A percentile compares a stretch with the other conserved stretches of the same genome.
These are phyloP conservation scores for Beta vulgaris DNA, from an alignment of 148 eudicot species.

Conservation along the genomic window DNA sequence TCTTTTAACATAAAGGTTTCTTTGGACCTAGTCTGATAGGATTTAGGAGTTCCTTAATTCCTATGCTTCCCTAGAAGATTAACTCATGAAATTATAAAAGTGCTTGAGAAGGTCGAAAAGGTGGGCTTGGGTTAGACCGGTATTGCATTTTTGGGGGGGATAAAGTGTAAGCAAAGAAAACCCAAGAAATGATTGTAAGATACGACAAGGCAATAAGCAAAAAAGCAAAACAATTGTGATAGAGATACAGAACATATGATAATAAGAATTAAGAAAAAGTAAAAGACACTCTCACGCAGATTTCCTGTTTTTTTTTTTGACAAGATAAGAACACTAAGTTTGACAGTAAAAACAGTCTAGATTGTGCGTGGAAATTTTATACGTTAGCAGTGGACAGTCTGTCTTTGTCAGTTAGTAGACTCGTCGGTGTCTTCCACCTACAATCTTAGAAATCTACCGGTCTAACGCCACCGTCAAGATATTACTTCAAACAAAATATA, in stretches of 20 bases:
- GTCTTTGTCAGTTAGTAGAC: conserved; percentile 38
- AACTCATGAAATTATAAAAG: too few relatives aligned
- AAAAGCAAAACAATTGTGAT: neutral
- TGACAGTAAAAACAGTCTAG: neutral
- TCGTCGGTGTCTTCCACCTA: conserved; percentile 40
- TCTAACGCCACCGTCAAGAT: neutral
- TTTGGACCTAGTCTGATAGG: too few relatives aligned
- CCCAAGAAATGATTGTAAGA: neutral
- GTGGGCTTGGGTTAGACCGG: too few relatives aligned
- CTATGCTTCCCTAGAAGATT: too few relatives aligned
- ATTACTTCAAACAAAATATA: neutral
- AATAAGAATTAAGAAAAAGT: neutral
- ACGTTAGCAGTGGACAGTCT: conserved; percentile 26
- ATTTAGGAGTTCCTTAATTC: too few relatives aligned
- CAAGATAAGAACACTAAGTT: neutral
- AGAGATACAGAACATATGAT: neutral
- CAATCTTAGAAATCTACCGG: neutral
- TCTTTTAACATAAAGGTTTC: too few relatives aligned
- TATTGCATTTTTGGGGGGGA: neutral
- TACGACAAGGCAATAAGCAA: neutral
- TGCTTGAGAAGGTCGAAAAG: too few relatives aligned
- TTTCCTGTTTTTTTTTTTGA: neutral
- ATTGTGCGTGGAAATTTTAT: neutral
- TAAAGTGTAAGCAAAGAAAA: conserved; percentile 24
- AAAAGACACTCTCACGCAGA: neutral